These are phyloP conservation scores for Chlorella sp. DNA, from an alignment of 139 green algal genomes.

Conservation along the genomic window DNA sequence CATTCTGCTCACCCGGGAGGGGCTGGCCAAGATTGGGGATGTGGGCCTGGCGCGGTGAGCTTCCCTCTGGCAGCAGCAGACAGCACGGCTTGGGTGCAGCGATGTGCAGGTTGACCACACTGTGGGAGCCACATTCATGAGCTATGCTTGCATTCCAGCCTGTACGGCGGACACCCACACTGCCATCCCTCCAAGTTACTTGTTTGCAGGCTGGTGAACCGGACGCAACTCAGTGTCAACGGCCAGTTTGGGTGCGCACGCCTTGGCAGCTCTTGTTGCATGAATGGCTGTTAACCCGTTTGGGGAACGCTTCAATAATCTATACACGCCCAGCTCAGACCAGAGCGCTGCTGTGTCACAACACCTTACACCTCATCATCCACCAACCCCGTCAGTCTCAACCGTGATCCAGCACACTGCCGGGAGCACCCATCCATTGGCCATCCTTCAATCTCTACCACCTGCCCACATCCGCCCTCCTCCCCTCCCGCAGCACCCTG, in stretches of 20 bases:
- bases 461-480: neutral
- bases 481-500: neutral
- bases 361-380: too few species aligned
- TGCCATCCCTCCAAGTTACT: neutral
- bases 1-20: constrained; percentile 32
- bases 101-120: too few species aligned
- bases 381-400: too few species aligned
- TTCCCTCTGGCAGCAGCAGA: neutral
- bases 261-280: too few species aligned
- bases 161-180: too few species aligned
- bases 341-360: neutral
- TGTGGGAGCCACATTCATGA: neutral
- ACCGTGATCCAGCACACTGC: neutral
- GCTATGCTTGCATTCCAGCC: neutral
- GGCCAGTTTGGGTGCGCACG: neutral
- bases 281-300: too few species aligned
- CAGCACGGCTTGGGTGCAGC: neutral
- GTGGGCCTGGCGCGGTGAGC: constrained; percentile 30
- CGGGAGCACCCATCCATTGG: too few species aligned
- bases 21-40: constrained; percentile 37
- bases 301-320: too few species aligned
- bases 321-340: too few species aligned
- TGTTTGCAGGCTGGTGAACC: neutral
- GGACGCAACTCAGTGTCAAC: neutral
- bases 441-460: neutral